Evolutionary conservation across 352 stramenopile species (phyloP), one percentile per base, ranked within the genome.

Genomic region (Discostella stelligera): DNA sequence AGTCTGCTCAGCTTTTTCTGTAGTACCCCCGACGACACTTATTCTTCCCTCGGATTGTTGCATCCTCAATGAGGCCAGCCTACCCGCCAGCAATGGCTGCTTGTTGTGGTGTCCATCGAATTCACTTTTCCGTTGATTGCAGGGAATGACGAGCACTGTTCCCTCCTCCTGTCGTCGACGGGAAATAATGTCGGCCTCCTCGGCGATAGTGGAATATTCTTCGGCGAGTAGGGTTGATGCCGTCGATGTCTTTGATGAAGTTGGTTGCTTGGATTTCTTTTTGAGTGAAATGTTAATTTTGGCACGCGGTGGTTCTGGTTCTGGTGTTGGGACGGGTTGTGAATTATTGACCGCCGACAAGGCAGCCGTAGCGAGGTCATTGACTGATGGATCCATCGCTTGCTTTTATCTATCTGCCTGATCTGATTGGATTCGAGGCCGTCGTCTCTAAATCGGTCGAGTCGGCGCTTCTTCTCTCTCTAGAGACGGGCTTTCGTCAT

Each of bases 191-290:
- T 72, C 71, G 3, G 77, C 77, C 27, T 80, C 63, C 23, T 81
- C 71, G 50, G 77, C 77, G 30, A 83, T 75, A 13, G 77, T 84
- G 16, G 21, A 50, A 55, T 81, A 80, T 64, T 84, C 77, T 27
- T 81, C 62, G 3, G 55, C 76, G 13, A 80, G 41, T 0, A 55
- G 41, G 44, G 41, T 39, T 54, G 58, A 66, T 46, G 53, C 25
- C 18, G 53, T 11, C 18, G 58, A 44, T 10, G 37, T 44, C 37
- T 44, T 9, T 16, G 25, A 20, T 58, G n/a, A 25, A 9, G 60
- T 21, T 3, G 59, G 14, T 14, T 30, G 20, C 52, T 55, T 66
- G 37, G 59, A 48, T 58, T 67, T 67, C 60, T 39, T 67, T 37
- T 67, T 67, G 37, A 44, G 37, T 20, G 44, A 67, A 18, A 67